Conservation (phyloP, 1,139 yeast genomes). For the Ashbya aceris region DNA sequence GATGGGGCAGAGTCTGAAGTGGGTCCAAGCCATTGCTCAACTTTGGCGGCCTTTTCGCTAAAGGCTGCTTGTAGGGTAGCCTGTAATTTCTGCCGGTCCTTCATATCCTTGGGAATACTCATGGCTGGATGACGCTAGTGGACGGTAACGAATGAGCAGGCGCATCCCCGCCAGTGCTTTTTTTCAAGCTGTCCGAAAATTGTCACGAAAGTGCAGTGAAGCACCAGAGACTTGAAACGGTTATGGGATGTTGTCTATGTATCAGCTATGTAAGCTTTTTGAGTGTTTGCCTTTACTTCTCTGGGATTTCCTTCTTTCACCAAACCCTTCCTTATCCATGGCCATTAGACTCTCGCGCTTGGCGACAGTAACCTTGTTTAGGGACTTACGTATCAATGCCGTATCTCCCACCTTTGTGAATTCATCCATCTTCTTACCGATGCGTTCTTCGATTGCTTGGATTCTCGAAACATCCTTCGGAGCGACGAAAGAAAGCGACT, state of each 20-base stretch:
- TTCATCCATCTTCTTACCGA: conserved; percentile 65
- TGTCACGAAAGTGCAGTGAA: no score
- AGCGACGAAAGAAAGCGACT: conserved; percentile 61
- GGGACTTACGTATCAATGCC: conserved; percentile 59
- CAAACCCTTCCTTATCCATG: conserved; percentile 85
- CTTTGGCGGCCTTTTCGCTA: conserved; percentile 19
- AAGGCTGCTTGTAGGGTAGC: conserved; percentile 29
- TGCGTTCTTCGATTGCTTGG: conserved; percentile 78
- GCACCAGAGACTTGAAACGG: no score
- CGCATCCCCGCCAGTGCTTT: background rate
- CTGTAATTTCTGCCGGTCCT: conserved; percentile 32
- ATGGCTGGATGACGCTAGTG: no score
- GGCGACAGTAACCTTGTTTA: conserved; percentile 66
- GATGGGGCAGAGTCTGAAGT: conserved; percentile 9
- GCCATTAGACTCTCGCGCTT: conserved; percentile 86
- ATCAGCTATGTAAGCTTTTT: background rate
- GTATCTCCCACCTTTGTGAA: conserved; percentile 67
- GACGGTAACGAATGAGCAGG: no score
- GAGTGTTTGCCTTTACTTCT: conserved; percentile 34
- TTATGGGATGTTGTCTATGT: no score
- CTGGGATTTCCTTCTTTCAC: conserved; percentile 56
- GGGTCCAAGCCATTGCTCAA: conserved; percentile 21
- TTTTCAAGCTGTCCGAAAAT: background rate
- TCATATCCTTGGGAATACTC: conserved; percentile 23
- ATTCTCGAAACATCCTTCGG: conserved; percentile 79